These are phyloP conservation scores for Monoraphidium neglectum DNA, from an alignment of 139 green algal genomes.

Conservation along the genomic window DNA sequence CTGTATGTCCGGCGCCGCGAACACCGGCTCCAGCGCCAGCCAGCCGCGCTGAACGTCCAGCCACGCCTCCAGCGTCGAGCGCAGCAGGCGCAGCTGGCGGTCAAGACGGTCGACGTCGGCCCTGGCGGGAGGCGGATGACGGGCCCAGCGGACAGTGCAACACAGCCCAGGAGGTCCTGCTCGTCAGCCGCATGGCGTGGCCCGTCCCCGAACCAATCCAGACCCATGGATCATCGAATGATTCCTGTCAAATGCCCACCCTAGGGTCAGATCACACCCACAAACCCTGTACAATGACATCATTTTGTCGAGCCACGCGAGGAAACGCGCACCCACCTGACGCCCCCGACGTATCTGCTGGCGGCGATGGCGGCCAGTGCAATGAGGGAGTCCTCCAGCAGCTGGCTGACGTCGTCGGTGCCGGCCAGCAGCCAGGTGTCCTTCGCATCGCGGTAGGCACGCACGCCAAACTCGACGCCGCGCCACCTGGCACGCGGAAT, in stretches of 20 bases:
- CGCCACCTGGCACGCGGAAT: constrained; percentile 64
- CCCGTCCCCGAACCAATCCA: no score
- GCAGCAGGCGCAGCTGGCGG: constrained; percentile 59
- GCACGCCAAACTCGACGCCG: constrained; percentile 55
- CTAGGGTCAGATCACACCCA: no score
- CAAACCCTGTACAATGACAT: no score
- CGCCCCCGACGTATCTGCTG: constrained; percentile 53
- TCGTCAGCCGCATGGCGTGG: no score
- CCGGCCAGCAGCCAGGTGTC: constrained; percentile 77
- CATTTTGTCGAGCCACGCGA: no score
- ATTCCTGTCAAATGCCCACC: no score
- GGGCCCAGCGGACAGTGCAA: no score
- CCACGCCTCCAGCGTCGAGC: constrained; percentile 66
- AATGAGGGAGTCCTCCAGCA: constrained; percentile 80
- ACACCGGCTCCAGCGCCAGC: constrained; percentile 77
- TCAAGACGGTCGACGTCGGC: constrained; percentile 75
- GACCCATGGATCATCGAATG: no score
- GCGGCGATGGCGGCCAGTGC: constrained; percentile 74
- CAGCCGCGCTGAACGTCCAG: constrained; percentile 71
- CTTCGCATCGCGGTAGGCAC: constrained; percentile 80
- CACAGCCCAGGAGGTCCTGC: no score
- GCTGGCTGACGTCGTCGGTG: constrained; percentile 68
- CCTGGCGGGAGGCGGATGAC: not conserved
- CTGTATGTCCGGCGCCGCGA: constrained; percentile 75
- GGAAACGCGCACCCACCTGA: constrained; percentile 26